These are phyloP conservation scores for Suhomyces sp. DNA, from an alignment of 805 yeast genomes.

Conservation along the genomic window DNA sequence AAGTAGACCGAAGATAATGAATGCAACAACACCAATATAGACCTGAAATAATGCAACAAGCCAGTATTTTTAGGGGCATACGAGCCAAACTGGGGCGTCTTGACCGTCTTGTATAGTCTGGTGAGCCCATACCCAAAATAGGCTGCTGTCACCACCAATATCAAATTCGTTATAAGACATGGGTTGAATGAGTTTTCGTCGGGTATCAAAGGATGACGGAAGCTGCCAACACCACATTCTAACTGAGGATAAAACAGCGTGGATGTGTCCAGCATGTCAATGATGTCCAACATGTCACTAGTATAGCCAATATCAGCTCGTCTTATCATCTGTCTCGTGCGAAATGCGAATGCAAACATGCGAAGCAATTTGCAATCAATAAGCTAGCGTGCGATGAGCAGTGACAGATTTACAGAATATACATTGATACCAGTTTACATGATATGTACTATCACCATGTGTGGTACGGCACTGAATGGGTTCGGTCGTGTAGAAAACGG, in stretches of 20 bases:
- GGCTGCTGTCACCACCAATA: slow-evolving; percentile 9
- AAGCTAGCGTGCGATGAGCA: not conserved
- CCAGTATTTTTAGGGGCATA: slow-evolving; percentile 23
- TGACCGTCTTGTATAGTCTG: not conserved
- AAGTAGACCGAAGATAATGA: slow-evolving; percentile 13
- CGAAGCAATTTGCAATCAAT: not conserved
- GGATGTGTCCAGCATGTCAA: not conserved
- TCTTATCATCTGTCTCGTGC: not conserved
- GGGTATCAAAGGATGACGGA: slow-evolving; percentile 21
- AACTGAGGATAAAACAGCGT: slow-evolving; percentile 4
- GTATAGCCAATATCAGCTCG: no score
- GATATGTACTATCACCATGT: not conserved
- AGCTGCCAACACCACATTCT: slow-evolving; percentile 14
- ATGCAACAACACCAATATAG: slow-evolving; percentile 18
- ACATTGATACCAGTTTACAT: no score
- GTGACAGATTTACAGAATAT: no score
- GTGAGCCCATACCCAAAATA: slow-evolving; percentile 5
- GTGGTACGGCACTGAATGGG: not conserved
- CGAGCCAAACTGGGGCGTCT: slow-evolving; percentile 14
- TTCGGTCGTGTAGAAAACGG: not conserved
- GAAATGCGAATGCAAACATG: not conserved
- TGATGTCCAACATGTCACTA: not conserved
- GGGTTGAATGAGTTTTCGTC: slow-evolving; percentile 35
- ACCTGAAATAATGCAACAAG: slow-evolving; percentile 20
- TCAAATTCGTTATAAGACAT: slow-evolving; percentile 22